Percentiles rank a stretch among this genome's conserved stretches.
Conservation (phyloP, 2,329 filamentous ascomycete species). For the Cyphellophora europaea region DNA sequence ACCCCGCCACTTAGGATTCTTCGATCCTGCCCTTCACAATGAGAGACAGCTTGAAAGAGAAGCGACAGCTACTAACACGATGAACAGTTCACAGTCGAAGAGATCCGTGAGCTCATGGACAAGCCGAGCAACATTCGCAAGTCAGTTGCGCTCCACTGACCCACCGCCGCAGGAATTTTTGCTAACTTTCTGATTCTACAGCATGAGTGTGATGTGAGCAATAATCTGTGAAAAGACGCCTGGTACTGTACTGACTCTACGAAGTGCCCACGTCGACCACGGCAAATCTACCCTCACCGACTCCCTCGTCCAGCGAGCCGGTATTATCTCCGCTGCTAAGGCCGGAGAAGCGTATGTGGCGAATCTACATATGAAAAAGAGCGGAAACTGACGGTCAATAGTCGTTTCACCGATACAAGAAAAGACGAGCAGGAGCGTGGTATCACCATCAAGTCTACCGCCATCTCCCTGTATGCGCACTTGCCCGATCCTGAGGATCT, state of each 20-base stretch:
- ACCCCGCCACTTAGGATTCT: too few species aligned
- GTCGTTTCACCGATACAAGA: slow-evolving; percentile 90
- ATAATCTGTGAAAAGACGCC: too few species aligned
- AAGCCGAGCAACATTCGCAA: too few species aligned
- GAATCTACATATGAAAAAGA: background rate
- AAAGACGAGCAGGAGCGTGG: slow-evolving; percentile 98
- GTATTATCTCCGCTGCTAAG: slow-evolving; percentile 98
- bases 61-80: slow-evolving; percentile 20
- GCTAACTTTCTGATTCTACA: too few species aligned
- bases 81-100: slow-evolving; percentile 90
- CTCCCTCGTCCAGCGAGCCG: slow-evolving; percentile 96
- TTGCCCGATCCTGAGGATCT: slow-evolving; percentile 75
- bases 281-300: slow-evolving; percentile 99
- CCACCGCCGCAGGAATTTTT: too few species aligned
- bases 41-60: too few species aligned
- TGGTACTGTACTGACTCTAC: too few species aligned
- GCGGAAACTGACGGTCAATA: slow-evolving; percentile 8
- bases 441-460: slow-evolving; percentile 99
- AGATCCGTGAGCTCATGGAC: slow-evolving; percentile 41
- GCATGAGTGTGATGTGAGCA: too few species aligned
- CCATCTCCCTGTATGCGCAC: slow-evolving; percentile 93
- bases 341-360: slow-evolving; percentile 65
- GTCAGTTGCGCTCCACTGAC: too few species aligned
- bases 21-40: too few species aligned
- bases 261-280: slow-evolving; percentile 99